These are phyloP conservation scores for Xylariaceae sp. DNA, from an alignment of 2,329 filamentous ascomycete species.

Conservation along the genomic window DNA sequence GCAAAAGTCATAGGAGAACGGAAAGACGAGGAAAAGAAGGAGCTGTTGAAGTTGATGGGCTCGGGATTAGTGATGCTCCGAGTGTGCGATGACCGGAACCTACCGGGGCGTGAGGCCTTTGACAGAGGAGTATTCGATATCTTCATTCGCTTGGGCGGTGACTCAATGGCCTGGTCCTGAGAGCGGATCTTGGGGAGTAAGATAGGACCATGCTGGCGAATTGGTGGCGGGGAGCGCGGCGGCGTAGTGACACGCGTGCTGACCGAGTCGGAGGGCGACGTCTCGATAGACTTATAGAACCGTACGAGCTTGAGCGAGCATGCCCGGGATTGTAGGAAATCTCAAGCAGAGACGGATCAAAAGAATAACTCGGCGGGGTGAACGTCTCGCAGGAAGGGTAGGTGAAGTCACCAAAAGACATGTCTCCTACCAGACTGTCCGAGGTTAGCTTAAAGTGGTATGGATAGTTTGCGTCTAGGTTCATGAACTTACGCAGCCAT, in stretches of 20 bases:
- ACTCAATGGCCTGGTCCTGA: conserved; percentile 71
- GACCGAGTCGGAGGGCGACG: conserved; percentile 59
- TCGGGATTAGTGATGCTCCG: conserved; percentile 60
- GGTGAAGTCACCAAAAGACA: conserved; percentile 53
- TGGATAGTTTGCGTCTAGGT: background rate
- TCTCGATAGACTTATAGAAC: conserved; percentile 60
- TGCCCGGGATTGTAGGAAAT: conserved; percentile 50
- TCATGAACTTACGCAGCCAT: conserved; percentile 40
- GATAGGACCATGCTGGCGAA: conserved; percentile 72
- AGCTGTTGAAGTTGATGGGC: conserved; percentile 37
- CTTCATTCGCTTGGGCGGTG: conserved; percentile 52
- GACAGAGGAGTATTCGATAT: conserved; percentile 42
- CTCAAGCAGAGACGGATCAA: conserved; percentile 53
- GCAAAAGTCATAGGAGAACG: conserved; percentile 51
- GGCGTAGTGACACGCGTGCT: conserved; percentile 66
- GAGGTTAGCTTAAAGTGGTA: conserved; percentile 27
- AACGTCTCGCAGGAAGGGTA: conserved; percentile 49
- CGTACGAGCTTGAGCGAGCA: conserved; percentile 58
- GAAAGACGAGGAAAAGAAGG: conserved; percentile 36
- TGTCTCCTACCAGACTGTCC: conserved; percentile 55
- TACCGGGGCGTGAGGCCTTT: conserved; percentile 27
- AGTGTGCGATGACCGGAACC: conserved; percentile 43
- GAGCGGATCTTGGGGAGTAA: conserved; percentile 80
- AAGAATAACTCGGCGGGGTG: conserved; percentile 48
- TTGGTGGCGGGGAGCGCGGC: conserved; percentile 58